phyloP scores from a whole-genome alignment of 2,329 filamentous ascomycete species.

The Hypoxylon sp. region DNA sequence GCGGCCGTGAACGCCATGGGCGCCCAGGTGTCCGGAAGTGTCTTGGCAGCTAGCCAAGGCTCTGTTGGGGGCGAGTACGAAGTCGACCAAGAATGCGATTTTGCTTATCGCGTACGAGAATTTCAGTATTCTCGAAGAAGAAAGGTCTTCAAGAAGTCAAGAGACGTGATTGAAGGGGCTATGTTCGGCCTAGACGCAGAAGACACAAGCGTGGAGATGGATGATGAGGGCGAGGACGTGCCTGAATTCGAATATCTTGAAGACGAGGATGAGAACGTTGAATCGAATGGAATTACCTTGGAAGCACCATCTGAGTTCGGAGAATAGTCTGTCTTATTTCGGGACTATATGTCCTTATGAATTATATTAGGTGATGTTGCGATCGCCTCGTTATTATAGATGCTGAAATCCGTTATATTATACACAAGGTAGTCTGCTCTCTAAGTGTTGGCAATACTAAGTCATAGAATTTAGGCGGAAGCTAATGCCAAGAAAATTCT shows the following conservation, averaged over 20 bases:
- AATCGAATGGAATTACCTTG: neutral
- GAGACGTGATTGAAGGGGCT: constrained; percentile 9
- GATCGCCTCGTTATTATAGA: neutral
- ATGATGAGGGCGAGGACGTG: constrained; percentile 12
- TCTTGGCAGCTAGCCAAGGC: constrained; percentile 6
- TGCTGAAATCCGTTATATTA: too few species aligned
- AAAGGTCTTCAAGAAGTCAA: constrained; percentile 20
- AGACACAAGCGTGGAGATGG: neutral
- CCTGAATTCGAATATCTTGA: constrained; percentile 19
- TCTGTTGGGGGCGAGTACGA: constrained; percentile 10
- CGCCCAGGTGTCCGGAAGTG: constrained; percentile 1
- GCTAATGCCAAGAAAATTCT: too few species aligned
- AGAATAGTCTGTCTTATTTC: neutral
- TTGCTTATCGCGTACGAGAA: constrained; percentile 17
- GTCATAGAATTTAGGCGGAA: too few species aligned
- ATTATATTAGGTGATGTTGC: neutral
- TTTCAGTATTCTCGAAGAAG: constrained; percentile 19
- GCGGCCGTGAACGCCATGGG: neutral
- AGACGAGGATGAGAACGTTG: constrained; percentile 15
- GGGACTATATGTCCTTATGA: neutral
- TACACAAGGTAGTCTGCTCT: too few species aligned
- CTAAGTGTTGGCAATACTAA: too few species aligned
- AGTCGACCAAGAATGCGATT: constrained; percentile 16
- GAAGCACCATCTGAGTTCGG: neutral
- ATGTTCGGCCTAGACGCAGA: constrained; percentile 11